A percentile compares a stretch with the other conserved stretches of the same genome.
Evolutionary conservation across 1,284 basidiomycete species (phyloP).

Genomic region (Moesziomyces sp.): DNA sequence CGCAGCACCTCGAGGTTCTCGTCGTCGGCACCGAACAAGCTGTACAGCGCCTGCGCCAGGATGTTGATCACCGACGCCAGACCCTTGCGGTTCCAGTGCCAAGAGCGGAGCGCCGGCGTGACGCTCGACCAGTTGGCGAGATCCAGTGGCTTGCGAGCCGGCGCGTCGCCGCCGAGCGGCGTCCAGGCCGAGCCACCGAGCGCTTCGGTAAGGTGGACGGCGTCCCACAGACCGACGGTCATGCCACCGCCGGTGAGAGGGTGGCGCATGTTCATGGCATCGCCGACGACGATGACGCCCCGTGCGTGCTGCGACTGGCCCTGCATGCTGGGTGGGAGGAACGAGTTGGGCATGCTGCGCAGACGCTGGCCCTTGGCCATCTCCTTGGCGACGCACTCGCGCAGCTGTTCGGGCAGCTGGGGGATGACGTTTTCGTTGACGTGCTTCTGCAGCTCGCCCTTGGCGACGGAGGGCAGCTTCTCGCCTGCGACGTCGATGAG

Average conservation of each 20-base stretch:
- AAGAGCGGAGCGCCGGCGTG: slow-evolving; percentile 51
- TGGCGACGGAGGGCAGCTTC: slow-evolving; percentile 78
- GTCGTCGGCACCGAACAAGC: slow-evolving; percentile 70
- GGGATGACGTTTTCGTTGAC: slow-evolving; percentile 59
- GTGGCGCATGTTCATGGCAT: slow-evolving; percentile 99
- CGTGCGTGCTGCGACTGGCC: slow-evolving; percentile 73
- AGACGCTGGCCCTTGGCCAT: slow-evolving; percentile 56
- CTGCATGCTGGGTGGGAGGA: slow-evolving; percentile 86
- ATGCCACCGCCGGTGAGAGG: slow-evolving; percentile 85
- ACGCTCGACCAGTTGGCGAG: slow-evolving; percentile 55
- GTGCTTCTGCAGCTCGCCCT: slow-evolving; percentile 71
- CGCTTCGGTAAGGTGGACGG: slow-evolving; percentile 59
- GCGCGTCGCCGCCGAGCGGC: slow-evolving; percentile 25
- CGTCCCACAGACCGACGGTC: slow-evolving; percentile 67
- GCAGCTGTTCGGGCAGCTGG: slow-evolving; percentile 60
- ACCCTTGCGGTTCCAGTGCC: slow-evolving; percentile 66
- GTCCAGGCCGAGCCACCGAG: slow-evolving; percentile 59
- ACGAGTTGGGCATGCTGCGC: slow-evolving; percentile 94
- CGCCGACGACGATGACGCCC: slow-evolving; percentile 88
- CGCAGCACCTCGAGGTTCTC: slow-evolving; percentile 83
- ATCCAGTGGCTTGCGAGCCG: slow-evolving; percentile 28
- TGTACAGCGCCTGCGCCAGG: slow-evolving; percentile 66
- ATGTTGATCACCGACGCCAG: slow-evolving; percentile 66
- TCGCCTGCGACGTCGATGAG: slow-evolving; percentile 85
- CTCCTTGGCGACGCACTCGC: slow-evolving; percentile 46